Conservation (phyloP, 2,329 filamentous ascomycete species). For the Colletotrichum chrysophilum region DNA sequence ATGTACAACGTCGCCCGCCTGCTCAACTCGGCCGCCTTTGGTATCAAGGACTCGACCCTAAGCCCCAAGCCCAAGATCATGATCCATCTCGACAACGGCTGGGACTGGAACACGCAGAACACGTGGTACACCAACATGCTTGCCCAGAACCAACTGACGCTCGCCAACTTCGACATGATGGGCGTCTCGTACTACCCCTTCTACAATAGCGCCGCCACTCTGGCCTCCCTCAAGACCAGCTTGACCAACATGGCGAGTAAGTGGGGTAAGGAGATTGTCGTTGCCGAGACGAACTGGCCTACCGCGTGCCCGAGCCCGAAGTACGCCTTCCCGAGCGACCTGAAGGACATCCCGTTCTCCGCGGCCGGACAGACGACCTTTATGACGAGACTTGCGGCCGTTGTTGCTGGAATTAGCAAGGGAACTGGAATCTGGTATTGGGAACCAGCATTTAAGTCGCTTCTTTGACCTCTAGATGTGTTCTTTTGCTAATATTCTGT, state of each 20-base stretch:
- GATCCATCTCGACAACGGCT: constrained; percentile 80
- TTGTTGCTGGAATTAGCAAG: constrained; percentile 56
- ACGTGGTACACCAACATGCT: constrained; percentile 69
- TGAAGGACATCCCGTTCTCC: constrained; percentile 64
- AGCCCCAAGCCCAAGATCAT: constrained; percentile 68
- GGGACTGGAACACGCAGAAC: constrained; percentile 70
- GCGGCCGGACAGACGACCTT: constrained; percentile 68
- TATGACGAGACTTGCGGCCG: constrained; percentile 62
- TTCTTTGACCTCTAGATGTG: too few relatives aligned
- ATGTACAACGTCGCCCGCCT: constrained; percentile 67
- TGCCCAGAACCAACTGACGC: constrained; percentile 50
- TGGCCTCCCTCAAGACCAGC: constrained; percentile 59
- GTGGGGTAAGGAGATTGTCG: constrained; percentile 71
- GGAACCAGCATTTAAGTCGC: constrained; percentile 66
- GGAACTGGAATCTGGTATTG: constrained; percentile 73
- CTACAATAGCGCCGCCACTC: constrained; percentile 64
- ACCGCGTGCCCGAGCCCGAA: constrained; percentile 63
- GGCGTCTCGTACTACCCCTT: constrained; percentile 79
- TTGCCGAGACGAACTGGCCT: constrained; percentile 77
- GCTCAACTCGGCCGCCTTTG: constrained; percentile 67
- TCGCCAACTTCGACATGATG: constrained; percentile 71
- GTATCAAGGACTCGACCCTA: constrained; percentile 67
- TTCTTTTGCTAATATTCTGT: too few relatives aligned
- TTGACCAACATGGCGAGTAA: constrained; percentile 63
- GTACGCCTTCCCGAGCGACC: constrained; percentile 65